Percentiles rank a stretch among this genome's conserved stretches.
phyloP scores from a whole-genome alignment of 2,329 filamentous ascomycete genomes.

The Calonectria leucothoes region DNA sequence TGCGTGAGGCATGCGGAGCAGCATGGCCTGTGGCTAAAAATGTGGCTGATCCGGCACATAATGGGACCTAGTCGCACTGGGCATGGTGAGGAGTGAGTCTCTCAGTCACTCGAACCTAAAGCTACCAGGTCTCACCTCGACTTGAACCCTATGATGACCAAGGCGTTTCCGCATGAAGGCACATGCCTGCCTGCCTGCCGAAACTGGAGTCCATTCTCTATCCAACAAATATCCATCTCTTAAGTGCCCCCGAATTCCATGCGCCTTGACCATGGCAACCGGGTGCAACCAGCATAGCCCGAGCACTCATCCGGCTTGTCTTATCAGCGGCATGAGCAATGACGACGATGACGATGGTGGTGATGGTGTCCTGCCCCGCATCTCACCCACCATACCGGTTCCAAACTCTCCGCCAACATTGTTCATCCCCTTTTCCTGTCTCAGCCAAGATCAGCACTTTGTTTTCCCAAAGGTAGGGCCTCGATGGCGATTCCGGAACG shows the following conservation, averaged over 20 bases:
- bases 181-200: background rate
- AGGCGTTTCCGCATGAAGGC: background rate
- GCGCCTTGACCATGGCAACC: background rate
- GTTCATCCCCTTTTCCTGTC: conserved; percentile 19
- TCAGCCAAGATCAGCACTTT: conserved; percentile 24
- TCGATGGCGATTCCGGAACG: conserved; percentile 17
- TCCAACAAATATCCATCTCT: background rate
- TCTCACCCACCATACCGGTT: conserved; percentile 13
- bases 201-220: background rate
- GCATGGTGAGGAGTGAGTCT: background rate
- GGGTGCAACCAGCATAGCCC: background rate
- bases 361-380: conserved; percentile 21
- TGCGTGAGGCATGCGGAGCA: background rate
- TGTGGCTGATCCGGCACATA: background rate
- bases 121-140: background rate
- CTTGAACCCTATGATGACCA: background rate
- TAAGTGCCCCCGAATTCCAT: background rate
- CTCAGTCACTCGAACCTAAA: background rate
- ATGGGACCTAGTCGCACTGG: background rate
- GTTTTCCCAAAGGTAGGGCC: background rate
- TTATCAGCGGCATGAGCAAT: background rate
- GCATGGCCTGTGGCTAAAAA: background rate
- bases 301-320: background rate
- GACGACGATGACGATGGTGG: background rate
- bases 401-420: conserved; percentile 19